These are phyloP conservation scores for Xylaria arbuscula DNA, from an alignment of 2,329 filamentous ascomycete genomes.

Conservation along the genomic window DNA sequence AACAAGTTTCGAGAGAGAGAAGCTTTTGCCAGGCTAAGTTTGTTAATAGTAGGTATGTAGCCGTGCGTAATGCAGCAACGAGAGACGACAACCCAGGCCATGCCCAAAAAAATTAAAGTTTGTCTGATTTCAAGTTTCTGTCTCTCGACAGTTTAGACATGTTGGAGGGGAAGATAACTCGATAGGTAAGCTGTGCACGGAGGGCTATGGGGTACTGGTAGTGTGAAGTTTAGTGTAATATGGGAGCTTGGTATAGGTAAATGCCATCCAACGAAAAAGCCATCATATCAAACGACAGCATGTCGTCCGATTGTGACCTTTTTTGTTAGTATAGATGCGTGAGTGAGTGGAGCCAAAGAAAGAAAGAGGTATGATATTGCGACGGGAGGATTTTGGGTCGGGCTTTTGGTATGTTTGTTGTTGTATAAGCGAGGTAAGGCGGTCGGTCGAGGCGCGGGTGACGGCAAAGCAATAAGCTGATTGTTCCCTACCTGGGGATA, in stretches of 20 bases:
- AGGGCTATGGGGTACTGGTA: background rate
- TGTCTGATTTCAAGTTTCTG: background rate
- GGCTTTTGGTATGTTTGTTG: conserved; percentile 15
- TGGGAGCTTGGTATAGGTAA: too few species aligned
- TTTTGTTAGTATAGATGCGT: conserved; percentile 17
- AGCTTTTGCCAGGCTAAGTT: too few species aligned
- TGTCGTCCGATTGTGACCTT: conserved; percentile 6
- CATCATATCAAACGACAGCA: background rate
- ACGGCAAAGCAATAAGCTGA: conserved; percentile 1
- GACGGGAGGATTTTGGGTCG: conserved; percentile 18
- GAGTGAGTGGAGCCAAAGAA: conserved; percentile 28
- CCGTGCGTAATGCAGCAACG: background rate
- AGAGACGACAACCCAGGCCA: background rate
- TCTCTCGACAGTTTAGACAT: background rate
- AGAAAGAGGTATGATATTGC: conserved; percentile 13
- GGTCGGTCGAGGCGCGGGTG: conserved; percentile 23
- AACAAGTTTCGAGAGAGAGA: too few species aligned
- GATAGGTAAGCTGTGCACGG: background rate
- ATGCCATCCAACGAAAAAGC: background rate
- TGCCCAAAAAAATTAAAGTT: background rate
- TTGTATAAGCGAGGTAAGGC: conserved; percentile 27
- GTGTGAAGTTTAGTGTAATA: too few species aligned
- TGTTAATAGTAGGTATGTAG: too few species aligned
- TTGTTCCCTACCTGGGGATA: background rate
- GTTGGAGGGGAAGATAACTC: too few species aligned